Conservation (phyloP, 1,284 basidiomycete genomes). For the Prillingera fragicola region DNA sequence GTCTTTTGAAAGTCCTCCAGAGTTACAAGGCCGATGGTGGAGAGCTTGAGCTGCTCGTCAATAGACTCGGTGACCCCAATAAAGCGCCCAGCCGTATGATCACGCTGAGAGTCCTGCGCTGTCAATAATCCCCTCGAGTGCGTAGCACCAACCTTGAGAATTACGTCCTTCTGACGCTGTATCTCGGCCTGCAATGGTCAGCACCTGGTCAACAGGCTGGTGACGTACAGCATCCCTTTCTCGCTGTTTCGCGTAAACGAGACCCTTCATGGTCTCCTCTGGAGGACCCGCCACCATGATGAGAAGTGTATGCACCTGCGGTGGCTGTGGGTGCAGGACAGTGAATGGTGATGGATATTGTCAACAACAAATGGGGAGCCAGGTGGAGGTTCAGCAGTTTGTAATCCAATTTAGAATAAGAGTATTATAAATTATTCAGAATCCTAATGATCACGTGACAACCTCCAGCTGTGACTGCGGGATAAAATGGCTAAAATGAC, state of each 20-base stretch:
- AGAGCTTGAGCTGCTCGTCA: constrained; percentile 88
- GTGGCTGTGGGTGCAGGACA: neutral
- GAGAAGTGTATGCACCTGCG: neutral
- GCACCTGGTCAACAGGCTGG: neutral
- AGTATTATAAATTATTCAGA: neutral
- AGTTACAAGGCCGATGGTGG: constrained; percentile 86
- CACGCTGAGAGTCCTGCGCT: constrained; percentile 51
- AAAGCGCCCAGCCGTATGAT: constrained; percentile 77
- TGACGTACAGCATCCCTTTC: constrained; percentile 34
- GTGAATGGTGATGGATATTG: neutral
- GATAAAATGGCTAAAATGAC: neutral
- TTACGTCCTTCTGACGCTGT: constrained; percentile 34
- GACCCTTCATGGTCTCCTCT: constrained; percentile 23
- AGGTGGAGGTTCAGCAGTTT: neutral
- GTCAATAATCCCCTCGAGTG: constrained; percentile 1
- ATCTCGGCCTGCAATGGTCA: constrained; percentile 32
- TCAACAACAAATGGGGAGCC: constrained; percentile 1
- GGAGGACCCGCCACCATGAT: constrained; percentile 18
- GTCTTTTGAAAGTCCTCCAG: constrained; percentile 89
- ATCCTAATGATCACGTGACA: constrained; percentile 6
- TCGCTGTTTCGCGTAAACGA: constrained; percentile 29
- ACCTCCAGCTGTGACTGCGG: neutral
- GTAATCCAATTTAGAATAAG: neutral
- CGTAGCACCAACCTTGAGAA: constrained; percentile 21
- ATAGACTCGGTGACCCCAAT: constrained; percentile 90